A percentile compares a stretch with the other conserved stretches of the same genome.
Conservation (phyloP, 2,329 filamentous ascomycete species). For the Colletotrichum lini region DNA sequence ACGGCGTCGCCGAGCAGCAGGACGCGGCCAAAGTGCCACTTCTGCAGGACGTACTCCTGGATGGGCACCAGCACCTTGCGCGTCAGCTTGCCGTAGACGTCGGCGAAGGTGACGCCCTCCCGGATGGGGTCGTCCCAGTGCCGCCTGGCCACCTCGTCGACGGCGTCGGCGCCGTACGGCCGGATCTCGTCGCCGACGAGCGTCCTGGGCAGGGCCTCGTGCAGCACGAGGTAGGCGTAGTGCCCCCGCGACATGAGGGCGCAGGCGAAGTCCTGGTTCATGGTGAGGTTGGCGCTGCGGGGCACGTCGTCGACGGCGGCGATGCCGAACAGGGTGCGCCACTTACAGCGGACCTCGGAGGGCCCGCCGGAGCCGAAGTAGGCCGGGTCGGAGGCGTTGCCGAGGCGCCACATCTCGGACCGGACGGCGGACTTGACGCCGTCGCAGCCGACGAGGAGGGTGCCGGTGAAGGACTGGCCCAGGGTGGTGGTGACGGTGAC, state of each 20-base stretch:
- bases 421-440: slow-evolving; percentile 57
- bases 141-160: no score
- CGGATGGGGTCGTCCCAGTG: no score
- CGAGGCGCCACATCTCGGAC: slow-evolving; percentile 48
- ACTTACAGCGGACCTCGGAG: background rate
- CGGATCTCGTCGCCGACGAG: background rate
- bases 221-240: slow-evolving; percentile 3
- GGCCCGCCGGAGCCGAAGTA: slow-evolving; percentile 43
- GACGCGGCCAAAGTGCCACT: no score
- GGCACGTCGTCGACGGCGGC: slow-evolving; percentile 6
- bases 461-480: slow-evolving; percentile 6
- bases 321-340: slow-evolving; percentile 5
- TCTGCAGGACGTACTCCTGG: no score
- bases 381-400: slow-evolving; percentile 45
- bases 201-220: background rate
- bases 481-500: background rate
- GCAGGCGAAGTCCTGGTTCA: slow-evolving; percentile 3
- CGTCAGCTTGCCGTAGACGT: no score
- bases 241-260: background rate
- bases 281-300: background rate
- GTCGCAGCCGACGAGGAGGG: slow-evolving; percentile 50
- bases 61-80: no score
- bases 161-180: background rate
- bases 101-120: no score
- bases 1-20: no score